Conservation (phyloP, 2,329 filamentous ascomycete genomes). For the Colletotrichum gloeosporioides region DNA sequence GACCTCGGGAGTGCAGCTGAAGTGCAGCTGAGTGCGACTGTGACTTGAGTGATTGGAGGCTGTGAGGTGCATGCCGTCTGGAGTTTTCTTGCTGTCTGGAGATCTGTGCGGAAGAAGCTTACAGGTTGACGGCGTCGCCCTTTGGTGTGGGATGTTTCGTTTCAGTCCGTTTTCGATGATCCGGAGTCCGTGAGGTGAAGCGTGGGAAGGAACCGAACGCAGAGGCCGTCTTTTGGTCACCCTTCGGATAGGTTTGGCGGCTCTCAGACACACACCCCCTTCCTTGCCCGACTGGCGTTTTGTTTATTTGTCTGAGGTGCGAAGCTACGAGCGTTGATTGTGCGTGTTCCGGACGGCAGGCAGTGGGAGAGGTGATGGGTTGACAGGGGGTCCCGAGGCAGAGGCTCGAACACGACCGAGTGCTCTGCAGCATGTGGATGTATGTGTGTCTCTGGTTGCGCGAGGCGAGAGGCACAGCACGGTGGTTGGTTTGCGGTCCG, state of each 20-base stretch:
- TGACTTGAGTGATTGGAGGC: neutral
- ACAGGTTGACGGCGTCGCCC: neutral
- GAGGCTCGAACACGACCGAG: neutral
- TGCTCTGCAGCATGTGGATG: neutral
- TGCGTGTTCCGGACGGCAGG: neutral
- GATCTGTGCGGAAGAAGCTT: conserved; percentile 6
- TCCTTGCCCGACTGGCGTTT: neutral
- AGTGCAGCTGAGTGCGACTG: conserved; percentile 9
- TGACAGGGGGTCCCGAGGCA: neutral
- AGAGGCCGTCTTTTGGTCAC: neutral
- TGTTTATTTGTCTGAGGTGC: neutral
- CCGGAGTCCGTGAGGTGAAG: conserved; percentile 1
- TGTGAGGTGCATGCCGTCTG: conserved; percentile 11
- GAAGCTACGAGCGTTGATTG: neutral
- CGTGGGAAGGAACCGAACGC: neutral
- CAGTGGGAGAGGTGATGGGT: neutral
- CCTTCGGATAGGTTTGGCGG: neutral
- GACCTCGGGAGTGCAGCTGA: neutral
- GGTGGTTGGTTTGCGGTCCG: neutral
- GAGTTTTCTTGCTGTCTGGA: neutral
- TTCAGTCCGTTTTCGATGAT: neutral
- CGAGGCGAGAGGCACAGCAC: neutral
- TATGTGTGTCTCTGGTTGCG: neutral
- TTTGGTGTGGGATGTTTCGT: conserved; percentile 8
- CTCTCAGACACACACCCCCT: neutral